These are phyloP conservation scores for Kwoniella shivajii DNA, from an alignment of 1,284 basidiomycete genomes.

Conservation along the genomic window DNA sequence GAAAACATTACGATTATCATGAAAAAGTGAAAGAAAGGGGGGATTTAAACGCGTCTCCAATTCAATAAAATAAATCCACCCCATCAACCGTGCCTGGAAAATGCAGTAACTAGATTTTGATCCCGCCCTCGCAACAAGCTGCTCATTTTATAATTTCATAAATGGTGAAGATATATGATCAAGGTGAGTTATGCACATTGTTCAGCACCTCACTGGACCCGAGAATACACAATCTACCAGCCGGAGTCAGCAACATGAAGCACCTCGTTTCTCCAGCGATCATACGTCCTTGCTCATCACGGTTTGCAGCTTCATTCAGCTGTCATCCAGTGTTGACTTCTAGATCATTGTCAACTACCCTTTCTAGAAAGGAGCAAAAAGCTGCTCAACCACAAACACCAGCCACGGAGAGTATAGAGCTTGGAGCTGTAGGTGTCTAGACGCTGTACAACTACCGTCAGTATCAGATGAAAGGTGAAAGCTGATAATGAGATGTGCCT, in stretches of 20 bases:
- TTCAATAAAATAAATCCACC: background rate
- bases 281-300: slow-evolving; percentile 20
- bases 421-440: slow-evolving; percentile 20
- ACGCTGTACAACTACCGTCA: background rate
- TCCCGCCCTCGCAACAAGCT: slow-evolving; percentile 6
- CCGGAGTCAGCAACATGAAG: too few species aligned
- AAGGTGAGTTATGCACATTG: too few species aligned
- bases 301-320: slow-evolving; percentile 21
- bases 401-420: slow-evolving; percentile 34
- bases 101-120: slow-evolving; percentile 12
- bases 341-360: background rate
- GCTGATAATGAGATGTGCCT: background rate
- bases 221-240: too few species aligned
- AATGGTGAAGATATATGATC: too few species aligned
- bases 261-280: slow-evolving; percentile 3
- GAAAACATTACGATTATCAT: too few species aligned
- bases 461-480: background rate
- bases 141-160: too few species aligned
- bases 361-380: slow-evolving; percentile 13
- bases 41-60: background rate
- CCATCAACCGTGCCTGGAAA: slow-evolving; percentile 2
- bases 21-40: too few species aligned
- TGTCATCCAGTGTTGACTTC: background rate
- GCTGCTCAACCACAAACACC: slow-evolving; percentile 35
- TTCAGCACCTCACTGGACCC: background rate